phyloP scores from a whole-genome alignment of 164 flowering plant species.

The Magnolia kwangsiensis region DNA sequence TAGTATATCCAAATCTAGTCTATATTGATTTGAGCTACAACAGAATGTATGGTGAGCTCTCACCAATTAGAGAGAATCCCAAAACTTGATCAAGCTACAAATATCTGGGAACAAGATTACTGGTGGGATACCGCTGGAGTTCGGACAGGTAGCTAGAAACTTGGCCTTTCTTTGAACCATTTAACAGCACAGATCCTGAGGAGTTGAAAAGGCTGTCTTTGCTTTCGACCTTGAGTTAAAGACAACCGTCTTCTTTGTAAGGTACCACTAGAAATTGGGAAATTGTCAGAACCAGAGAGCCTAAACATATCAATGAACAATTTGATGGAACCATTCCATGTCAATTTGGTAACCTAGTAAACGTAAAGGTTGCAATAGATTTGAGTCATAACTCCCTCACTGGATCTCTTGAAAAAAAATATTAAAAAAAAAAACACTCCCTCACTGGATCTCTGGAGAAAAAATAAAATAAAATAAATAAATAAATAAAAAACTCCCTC shows the following conservation, averaged over 20 bases:
- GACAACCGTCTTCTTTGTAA: neutral
- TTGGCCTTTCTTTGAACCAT: neutral
- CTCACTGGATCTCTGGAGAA: too few relatives aligned
- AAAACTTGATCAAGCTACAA: neutral
- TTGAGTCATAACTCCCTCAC: neutral
- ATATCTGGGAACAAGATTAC: neutral
- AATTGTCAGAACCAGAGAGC: neutral
- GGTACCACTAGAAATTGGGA: neutral
- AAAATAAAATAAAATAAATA: too few relatives aligned
- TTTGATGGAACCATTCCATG: neutral
- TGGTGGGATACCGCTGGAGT: neutral
- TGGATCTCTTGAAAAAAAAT: neutral
- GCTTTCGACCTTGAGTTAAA: neutral
- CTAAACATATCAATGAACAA: neutral
- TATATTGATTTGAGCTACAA: conserved; percentile 1
- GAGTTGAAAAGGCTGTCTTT: neutral
- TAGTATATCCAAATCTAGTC: neutral
- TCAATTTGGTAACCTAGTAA: neutral
- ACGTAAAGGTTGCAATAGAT: neutral
- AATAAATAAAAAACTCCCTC: neutral
- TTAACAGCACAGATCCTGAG: neutral
- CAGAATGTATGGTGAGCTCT: neutral
- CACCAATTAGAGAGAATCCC: neutral
- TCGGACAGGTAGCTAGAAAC: neutral
- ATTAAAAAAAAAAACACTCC: too few relatives aligned